A percentile compares a stretch with the other conserved stretches of the same genome.
phyloP scores from a whole-genome alignment of 2,329 filamentous ascomycete genomes.

The Colletotrichum tanaceti region DNA sequence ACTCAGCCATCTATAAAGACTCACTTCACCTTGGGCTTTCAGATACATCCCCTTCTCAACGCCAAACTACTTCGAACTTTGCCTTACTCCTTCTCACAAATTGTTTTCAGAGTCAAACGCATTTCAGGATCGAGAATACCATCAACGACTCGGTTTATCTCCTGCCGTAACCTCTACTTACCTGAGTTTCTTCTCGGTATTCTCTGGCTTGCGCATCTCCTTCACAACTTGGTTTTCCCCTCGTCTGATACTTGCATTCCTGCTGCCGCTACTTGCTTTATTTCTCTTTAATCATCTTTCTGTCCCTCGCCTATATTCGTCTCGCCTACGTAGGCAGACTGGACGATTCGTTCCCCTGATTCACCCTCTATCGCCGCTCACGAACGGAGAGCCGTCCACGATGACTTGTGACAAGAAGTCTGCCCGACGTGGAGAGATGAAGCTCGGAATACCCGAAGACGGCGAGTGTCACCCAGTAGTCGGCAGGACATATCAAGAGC shows the following conservation, averaged over 20 bases:
- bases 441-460: not conserved
- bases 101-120: too few species aligned
- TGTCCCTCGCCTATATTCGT: too few species aligned
- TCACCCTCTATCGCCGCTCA: not conserved
- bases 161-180: not conserved
- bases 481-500: slow-evolving; percentile 6
- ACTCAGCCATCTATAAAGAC: not conserved
- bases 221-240: not conserved
- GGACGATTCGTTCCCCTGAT: not conserved
- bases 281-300: too few species aligned
- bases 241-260: not conserved
- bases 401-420: not conserved
- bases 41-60: not conserved
- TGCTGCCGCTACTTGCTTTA: not conserved
- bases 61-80: not conserved
- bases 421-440: not conserved
- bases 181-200: not conserved
- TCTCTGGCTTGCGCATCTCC: not conserved
- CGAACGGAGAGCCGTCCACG: not conserved
- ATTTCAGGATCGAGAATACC: too few species aligned
- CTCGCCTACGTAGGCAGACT: too few species aligned
- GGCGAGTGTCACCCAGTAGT: slow-evolving; percentile 19
- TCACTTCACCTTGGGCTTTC: too few species aligned
- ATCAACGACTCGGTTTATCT: not conserved
- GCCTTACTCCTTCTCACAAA: not conserved